A percentile compares a stretch with the other conserved stretches of the same genome.
These are phyloP conservation scores for Rhodofomes roseus DNA, from an alignment of 1,284 basidiomycete species.

Conservation along the genomic window DNA sequence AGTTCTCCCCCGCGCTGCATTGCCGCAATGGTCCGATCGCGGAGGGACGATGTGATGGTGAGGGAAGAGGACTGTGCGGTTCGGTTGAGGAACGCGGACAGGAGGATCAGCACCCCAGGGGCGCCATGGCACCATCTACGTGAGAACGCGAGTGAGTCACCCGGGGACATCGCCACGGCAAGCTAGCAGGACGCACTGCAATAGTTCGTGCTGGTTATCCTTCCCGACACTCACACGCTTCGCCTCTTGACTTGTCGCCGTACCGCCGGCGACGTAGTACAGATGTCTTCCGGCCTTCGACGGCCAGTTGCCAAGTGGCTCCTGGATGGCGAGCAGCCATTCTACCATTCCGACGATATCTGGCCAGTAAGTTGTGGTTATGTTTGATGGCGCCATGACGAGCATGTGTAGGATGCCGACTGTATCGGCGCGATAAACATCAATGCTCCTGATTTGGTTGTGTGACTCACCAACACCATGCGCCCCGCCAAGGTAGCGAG, in stretches of 20 bases:
- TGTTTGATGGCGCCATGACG: conserved; percentile 36
- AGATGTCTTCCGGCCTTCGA: conserved; percentile 34
- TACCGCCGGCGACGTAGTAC: conserved; percentile 15
- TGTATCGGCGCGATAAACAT: conserved; percentile 11
- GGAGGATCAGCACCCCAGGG: conserved; percentile 43
- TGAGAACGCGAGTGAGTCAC: background rate
- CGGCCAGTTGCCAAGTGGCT: conserved; percentile 48
- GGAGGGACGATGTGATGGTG: conserved; percentile 17
- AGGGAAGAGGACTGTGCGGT: conserved; percentile 12
- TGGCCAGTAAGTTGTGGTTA: conserved; percentile 35
- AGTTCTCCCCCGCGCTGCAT: conserved; percentile 36
- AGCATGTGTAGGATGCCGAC: conserved; percentile 51
- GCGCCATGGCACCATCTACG: conserved; percentile 57
- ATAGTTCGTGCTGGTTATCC: conserved; percentile 30
- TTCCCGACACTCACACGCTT: conserved; percentile 8
- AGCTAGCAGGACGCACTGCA: conserved; percentile 37
- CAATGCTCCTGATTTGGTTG: background rate
- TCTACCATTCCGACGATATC: conserved; percentile 40
- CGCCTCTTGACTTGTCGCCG: conserved; percentile 7
- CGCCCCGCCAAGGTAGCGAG: conserved; percentile 50
- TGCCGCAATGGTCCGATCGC: conserved; percentile 26
- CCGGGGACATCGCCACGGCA: background rate
- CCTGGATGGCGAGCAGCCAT: conserved; percentile 46
- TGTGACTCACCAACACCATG: conserved; percentile 46
- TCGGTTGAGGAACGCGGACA: conserved; percentile 36